These are phyloP conservation scores for Chiua virens DNA, from an alignment of 768 basidiomycete genomes.

Conservation along the genomic window DNA sequence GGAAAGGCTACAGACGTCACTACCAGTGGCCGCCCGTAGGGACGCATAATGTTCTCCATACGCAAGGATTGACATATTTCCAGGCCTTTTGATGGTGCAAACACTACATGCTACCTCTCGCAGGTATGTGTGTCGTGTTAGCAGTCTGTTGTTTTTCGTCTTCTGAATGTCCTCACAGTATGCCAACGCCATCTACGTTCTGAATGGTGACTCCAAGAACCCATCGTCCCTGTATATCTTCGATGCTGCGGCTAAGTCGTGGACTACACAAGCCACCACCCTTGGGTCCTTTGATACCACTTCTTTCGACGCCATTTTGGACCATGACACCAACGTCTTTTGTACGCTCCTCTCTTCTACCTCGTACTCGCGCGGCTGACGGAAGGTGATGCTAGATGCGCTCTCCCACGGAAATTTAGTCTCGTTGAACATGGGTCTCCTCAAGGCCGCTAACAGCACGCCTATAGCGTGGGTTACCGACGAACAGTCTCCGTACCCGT, in stretches of 20 bases:
- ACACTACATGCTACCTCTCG: constrained; percentile 72
- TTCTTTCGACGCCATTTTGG: constrained; percentile 72
- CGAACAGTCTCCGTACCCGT: constrained; percentile 54
- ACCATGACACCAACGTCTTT: constrained; percentile 94
- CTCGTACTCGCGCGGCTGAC: constrained; percentile 1
- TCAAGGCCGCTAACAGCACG: constrained; percentile 59
- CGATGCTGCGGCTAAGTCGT: constrained; percentile 67
- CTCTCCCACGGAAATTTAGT: constrained; percentile 65
- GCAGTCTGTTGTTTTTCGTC: background rate
- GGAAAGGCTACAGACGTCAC: constrained; percentile 64
- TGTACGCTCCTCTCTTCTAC: constrained; percentile 40
- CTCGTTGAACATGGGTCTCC: constrained; percentile 65
- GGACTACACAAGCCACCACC: constrained; percentile 71
- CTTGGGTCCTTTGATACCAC: constrained; percentile 58
- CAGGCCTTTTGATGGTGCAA: constrained; percentile 65
- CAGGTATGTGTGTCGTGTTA: constrained; percentile 42
- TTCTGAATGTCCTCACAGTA: constrained; percentile 46
- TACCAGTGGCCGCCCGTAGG: constrained; percentile 75
- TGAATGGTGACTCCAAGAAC: constrained; percentile 73
- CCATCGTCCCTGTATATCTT: constrained; percentile 78
- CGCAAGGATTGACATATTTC: background rate
- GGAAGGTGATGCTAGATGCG: constrained; percentile 48
- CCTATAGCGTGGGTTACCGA: constrained; percentile 66
- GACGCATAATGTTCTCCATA: constrained; percentile 1
- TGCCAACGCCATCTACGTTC: constrained; percentile 81